Conservation (phyloP, 768 basidiomycete species). For the Kwoniella bestiolae region DNA sequence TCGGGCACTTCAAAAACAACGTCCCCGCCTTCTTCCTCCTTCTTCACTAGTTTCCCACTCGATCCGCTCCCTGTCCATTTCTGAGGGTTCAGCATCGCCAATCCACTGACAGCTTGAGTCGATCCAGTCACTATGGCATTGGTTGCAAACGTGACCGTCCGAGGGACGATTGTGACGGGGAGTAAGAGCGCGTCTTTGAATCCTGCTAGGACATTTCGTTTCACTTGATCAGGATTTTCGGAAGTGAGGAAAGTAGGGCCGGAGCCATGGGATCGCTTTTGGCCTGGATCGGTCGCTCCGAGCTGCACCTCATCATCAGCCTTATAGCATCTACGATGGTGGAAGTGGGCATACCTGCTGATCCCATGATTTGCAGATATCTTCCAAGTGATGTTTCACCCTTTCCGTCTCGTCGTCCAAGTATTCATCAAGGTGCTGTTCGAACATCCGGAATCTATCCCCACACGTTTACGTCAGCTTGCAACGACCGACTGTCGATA, state of each 20-base stretch:
- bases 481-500: too few relatives aligned
- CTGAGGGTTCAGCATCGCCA: conserved; percentile 87
- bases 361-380: conserved; percentile 80
- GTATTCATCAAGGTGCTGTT: conserved; percentile 96
- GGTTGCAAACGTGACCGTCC: conserved; percentile 63
- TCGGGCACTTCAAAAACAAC: conserved; percentile 32
- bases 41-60: conserved; percentile 28
- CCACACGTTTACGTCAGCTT: background rate
- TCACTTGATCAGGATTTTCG: conserved; percentile 86
- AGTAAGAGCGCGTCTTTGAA: conserved; percentile 87
- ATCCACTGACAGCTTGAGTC: conserved; percentile 77
- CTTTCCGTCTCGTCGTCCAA: conserved; percentile 89
- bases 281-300: conserved; percentile 30
- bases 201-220: conserved; percentile 87
- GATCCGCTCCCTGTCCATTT: conserved; percentile 68
- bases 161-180: conserved; percentile 94
- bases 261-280: conserved; percentile 10
- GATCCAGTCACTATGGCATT: conserved; percentile 67
- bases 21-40: conserved; percentile 33
- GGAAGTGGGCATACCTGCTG: conserved; percentile 47
- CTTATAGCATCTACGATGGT: conserved; percentile 9
- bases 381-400: conserved; percentile 73
- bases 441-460: conserved; percentile 87
- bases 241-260: conserved; percentile 72
- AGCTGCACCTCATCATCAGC: conserved; percentile 30